Conservation (phyloP, 495 filamentous ascomycete species). For the Darksidea phi region DNA sequence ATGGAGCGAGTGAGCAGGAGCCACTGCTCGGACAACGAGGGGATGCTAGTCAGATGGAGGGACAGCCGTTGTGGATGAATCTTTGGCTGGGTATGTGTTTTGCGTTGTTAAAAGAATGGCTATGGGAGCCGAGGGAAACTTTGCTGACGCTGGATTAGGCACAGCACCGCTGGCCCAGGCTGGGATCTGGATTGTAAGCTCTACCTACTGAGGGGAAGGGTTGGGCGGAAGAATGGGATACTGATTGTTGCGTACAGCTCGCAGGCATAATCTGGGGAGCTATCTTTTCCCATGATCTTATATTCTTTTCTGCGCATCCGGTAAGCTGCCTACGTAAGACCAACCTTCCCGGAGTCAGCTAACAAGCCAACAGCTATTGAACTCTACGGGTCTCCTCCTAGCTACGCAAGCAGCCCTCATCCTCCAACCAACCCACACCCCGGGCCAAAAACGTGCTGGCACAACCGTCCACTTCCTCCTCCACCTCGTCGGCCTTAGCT, state of each 20-base stretch:
- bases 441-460: conserved; percentile 68
- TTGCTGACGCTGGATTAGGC: conserved; percentile 47
- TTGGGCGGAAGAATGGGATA: background rate
- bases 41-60: conserved; percentile 67
- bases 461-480: conserved; percentile 67
- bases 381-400: conserved; percentile 69
- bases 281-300: conserved; percentile 63
- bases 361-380: conserved; percentile 59
- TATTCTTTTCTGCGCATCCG: conserved; percentile 83
- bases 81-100: conserved; percentile 70
- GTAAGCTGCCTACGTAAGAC: conserved; percentile 48
- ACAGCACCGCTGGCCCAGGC: conserved; percentile 67
- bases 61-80: conserved; percentile 64
- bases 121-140: background rate
- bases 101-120: background rate
- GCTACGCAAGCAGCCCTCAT: conserved; percentile 77
- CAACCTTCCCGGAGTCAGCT: too few relatives aligned
- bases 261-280: conserved; percentile 69
- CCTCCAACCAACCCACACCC: conserved; percentile 81
- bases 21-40: conserved; percentile 74
- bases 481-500: conserved; percentile 60
- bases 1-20: conserved; percentile 57
- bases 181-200: conserved; percentile 63
- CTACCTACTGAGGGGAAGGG: background rate
- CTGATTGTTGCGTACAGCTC: conserved; percentile 52